Evolutionary conservation across 805 yeast genomes (phyloP), one percentile per base, ranked within the genome.

Genomic region (Nakazawaea holstii): DNA sequence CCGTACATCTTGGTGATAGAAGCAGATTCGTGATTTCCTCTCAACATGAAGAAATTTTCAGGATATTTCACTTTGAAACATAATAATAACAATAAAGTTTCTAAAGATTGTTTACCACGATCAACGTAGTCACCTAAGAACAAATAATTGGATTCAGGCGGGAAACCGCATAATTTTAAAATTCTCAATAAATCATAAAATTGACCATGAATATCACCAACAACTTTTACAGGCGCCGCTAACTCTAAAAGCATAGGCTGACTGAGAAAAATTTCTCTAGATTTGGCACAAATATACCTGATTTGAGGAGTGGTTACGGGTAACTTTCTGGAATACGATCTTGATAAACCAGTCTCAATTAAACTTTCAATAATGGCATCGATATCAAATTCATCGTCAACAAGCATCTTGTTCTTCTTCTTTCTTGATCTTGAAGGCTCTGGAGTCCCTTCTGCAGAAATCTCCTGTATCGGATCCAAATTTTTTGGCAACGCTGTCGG

Each of bases 141-240:
- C 51, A 78, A 62, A 56, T 77, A 78, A 57, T 78, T 78, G 2
- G 81, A 63, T 53, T 69, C 64, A 10, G 84, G 84, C 2, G 84
- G 84, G 51, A 73, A 77, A 0, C 84, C 84, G 59, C 81, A 76
- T n/a, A 72, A 63, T 56, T 76, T 74, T 60, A 78, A 77, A 33
- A 78, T 76, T 45, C 84, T 60, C 35, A 77, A 59, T 52, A 78
- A 67, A 59, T 78, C 84, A 53, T 67, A 64, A 55, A 72, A 78
- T 54, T 78, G 84, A 3, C 84, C 95, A 64, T 87, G 94, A 47
- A 87, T 83, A 65, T 88, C 90, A 38, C 94, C 94, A 6, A 86
- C 92, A 49, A 87, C 78, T 61, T 87, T 87, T 3, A 86, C 92
- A 0, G 94, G 91, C 0, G 94, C 84, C 1, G 85, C 80, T 51